These are phyloP conservation scores for Trichomonas gallinae DNA, from an alignment of 208 protist genomes.

Conservation along the genomic window DNA sequence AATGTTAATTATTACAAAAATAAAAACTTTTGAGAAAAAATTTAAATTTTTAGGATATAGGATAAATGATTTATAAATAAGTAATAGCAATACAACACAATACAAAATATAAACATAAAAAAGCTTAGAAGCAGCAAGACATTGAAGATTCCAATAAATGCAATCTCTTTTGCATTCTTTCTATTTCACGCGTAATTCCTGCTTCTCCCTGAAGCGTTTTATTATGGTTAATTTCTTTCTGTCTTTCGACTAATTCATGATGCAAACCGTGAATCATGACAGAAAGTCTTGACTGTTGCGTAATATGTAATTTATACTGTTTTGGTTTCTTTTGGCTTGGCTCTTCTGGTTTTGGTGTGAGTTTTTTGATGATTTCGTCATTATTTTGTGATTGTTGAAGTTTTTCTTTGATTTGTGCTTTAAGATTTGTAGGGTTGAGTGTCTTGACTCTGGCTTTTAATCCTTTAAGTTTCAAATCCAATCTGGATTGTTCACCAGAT, in stretches of 20 bases:
- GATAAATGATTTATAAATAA: too few species aligned
- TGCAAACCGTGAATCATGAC: neutral
- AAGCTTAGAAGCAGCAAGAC: neutral
- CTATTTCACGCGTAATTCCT: neutral
- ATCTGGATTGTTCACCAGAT: neutral
- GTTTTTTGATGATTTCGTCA: neutral
- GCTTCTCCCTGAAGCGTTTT: neutral
- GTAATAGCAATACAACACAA: too few species aligned
- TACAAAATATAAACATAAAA: too few species aligned
- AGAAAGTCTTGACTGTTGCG: neutral
- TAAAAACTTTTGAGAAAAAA: too few species aligned
- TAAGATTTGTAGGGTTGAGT: neutral
- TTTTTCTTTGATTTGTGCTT: neutral
- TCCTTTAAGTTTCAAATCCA: neutral
- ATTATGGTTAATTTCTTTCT: neutral
- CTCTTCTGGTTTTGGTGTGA: neutral
- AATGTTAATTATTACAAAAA: too few species aligned
- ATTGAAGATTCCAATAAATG: neutral
- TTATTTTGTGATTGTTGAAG: neutral
- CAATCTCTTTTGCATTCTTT: neutral
- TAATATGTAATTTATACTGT: neutral
- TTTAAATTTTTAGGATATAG: too few species aligned
- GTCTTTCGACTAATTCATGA: neutral
- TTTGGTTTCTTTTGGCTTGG: neutral
- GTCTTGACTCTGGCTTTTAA: neutral